phyloP scores from a whole-genome alignment of 108 stramenopile species.

The Skeletonema grethae region DNA sequence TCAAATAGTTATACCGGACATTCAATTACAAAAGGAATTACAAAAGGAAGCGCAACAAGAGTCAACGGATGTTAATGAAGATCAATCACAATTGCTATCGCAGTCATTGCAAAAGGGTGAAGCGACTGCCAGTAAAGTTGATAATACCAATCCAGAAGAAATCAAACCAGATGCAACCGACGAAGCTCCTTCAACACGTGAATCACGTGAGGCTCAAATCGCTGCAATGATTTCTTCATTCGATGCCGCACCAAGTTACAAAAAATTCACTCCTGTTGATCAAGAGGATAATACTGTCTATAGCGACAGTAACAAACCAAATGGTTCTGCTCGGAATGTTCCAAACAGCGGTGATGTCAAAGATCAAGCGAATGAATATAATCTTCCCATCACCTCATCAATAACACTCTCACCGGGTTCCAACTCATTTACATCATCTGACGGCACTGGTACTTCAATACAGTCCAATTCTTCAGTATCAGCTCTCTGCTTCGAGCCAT shows the following conservation, averaged over 20 bases:
- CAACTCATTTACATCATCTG: constrained; percentile 45
- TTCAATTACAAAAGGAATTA: neutral
- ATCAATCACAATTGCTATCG: neutral
- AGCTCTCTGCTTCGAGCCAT: constrained; percentile 70
- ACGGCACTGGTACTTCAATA: constrained; percentile 41
- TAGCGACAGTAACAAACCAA: neutral
- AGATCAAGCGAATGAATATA: constrained; percentile 27
- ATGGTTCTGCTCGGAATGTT: neutral
- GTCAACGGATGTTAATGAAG: neutral
- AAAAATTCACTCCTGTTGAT: constrained; percentile 36
- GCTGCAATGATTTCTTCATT: constrained; percentile 83
- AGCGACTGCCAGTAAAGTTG: neutral
- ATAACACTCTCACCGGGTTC: constrained; percentile 47
- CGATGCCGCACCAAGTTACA: constrained; percentile 66
- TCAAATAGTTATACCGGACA: constrained; percentile 10
- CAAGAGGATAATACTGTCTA: constrained; percentile 16
- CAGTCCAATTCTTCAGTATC: constrained; percentile 48
- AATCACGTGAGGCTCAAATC: constrained; percentile 80
- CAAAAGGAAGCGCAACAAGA: neutral
- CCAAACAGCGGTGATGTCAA: constrained; percentile 14
- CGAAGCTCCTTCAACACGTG: constrained; percentile 60
- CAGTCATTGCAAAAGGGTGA: neutral
- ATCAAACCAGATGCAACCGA: neutral
- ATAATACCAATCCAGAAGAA: neutral
- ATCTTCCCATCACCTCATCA: constrained; percentile 45